Evolutionary conservation across 2,329 filamentous ascomycete genomes (phyloP).

Genomic region (Drechslerella stenobrocha): DNA sequence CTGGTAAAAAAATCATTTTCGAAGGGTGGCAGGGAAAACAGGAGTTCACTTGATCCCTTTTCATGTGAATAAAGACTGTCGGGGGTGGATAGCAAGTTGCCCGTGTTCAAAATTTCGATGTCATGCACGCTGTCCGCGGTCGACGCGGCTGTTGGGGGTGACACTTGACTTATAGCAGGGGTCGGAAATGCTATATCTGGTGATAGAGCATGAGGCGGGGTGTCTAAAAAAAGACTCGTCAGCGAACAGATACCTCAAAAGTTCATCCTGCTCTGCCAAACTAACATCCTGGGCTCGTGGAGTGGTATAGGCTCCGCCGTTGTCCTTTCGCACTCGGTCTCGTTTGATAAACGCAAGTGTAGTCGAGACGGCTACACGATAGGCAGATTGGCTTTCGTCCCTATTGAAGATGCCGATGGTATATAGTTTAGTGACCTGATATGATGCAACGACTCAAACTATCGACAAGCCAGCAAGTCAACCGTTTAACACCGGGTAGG

Average conservation of each 20-base stretch:
- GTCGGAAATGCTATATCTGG: slow-evolving; percentile 4
- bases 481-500: too few relatives aligned
- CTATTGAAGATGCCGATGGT: not conserved
- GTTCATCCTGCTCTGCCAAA: not conserved
- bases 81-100: not conserved
- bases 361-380: slow-evolving; percentile 17
- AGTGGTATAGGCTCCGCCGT: slow-evolving; percentile 1
- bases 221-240: slow-evolving; percentile 1
- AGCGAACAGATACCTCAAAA: not conserved
- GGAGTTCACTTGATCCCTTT: not conserved
- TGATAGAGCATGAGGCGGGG: not conserved
- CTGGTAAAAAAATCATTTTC: slow-evolving; percentile 22
- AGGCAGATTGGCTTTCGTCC: slow-evolving; percentile 18
- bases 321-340: slow-evolving; percentile 8
- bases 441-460: too few relatives aligned
- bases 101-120: slow-evolving; percentile 4
- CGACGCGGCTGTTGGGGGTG: slow-evolving; percentile 8
- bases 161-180: slow-evolving; percentile 11
- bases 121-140: slow-evolving; percentile 7
- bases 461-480: too few relatives aligned
- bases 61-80: slow-evolving; percentile 1
- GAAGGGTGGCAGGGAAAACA: slow-evolving; percentile 10
- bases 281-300: slow-evolving; percentile 7
- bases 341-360: slow-evolving; percentile 18
- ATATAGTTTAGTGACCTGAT: not conserved